Evolutionary conservation across 2,329 filamentous ascomycete genomes (phyloP), one percentile per base, ranked within the genome.

Genomic region (Clathrospora elynae): DNA sequence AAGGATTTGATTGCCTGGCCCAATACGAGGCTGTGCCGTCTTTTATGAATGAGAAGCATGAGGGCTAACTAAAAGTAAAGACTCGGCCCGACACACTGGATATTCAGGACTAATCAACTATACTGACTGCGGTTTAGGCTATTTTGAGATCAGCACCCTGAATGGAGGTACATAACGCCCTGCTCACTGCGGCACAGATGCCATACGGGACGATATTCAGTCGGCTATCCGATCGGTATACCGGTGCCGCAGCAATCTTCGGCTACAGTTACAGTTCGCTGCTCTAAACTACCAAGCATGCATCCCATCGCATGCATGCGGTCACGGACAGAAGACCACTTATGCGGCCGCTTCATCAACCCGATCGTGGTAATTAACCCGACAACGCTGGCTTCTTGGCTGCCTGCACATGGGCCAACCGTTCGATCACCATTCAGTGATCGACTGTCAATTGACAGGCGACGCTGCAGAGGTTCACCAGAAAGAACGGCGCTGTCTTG

Each of bases 181-280:
- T 39, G 41, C 34, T 25, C 17, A 29, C 41, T 16, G 38, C 41
- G 35, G 35, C 18, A 26, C 35, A 8, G 17, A 43, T 16, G 28
- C 13, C 4, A 14, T n/a, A n/a, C n/a, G n/a, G n/a, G 14, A 14
- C 11, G 13, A 29, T 14, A 19, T 22, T 42, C 14, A 32, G 32
- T 22, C 32, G 8, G 31, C 16, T 14, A 19, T 22, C 36, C 14
- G 39, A 25, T 22, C 32, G 8, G 31, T 19, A 25, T 11, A 14
- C 37, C 23, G 29, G n/a, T n/a, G n/a, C n/a, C 19, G 17, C 2
- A 22, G 18, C 26, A 14, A 22, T n/a, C n/a, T 31, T 23, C 20
- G 20, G n/a, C 37, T 26, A 30, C 29, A 18, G 12, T 22, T 33
- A 33, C 29, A 40, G n/a, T 17, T 20, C 37, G 29, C 29, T 28